Evolutionary conservation across 1,284 basidiomycete species (phyloP), one percentile per base, ranked within the genome.

Genomic region (Gymnopus androsaceus): DNA sequence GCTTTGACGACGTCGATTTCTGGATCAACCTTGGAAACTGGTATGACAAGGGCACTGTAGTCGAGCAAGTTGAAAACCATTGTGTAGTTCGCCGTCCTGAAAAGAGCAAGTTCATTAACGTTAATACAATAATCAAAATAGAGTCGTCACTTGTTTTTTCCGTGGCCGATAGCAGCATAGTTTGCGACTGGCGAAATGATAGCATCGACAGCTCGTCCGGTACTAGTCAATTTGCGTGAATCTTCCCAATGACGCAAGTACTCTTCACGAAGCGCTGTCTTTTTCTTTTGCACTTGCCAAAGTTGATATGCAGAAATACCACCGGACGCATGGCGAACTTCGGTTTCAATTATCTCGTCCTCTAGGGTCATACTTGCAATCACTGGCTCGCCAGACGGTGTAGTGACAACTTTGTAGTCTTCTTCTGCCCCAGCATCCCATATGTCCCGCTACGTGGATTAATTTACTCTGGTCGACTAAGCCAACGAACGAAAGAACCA

Each of bases 31-130:
- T 67, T 76, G 0, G 84, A 80, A 1, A 86, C 86, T 0, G 92
- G 92, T 58, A 94, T 79, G 4, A 82, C 72, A n/a, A 82, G 74
- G 1, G 80, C 77, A 0, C 88, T 77, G 62, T 85, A 90, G 65
- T 92, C 89, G 27, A 89, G 76, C 4, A 77, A 67, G 64, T 91
- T 92, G 79, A 82, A 90, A 41, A 83, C 64, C 33, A 75, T 75
- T 0, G 89, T 90, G 63, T 88, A 90, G 40, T 68, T 61, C 5
- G 68, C 72, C 48, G 65, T 65, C 36, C 84, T 85, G 59, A 40
- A 9, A 41, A 38, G n/a, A n/a, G n/a, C 23, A 2, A 37, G 17
- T 23, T 42, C n/a, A 19, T 40, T 19, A 21, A 17, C n/a, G n/a
- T 12, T n/a, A 17, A n/a, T 36, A 11, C 12, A 19, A 4, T 15